These are phyloP conservation scores for Leccinum longicurvipes DNA, from an alignment of 768 basidiomycete genomes.

Conservation along the genomic window DNA sequence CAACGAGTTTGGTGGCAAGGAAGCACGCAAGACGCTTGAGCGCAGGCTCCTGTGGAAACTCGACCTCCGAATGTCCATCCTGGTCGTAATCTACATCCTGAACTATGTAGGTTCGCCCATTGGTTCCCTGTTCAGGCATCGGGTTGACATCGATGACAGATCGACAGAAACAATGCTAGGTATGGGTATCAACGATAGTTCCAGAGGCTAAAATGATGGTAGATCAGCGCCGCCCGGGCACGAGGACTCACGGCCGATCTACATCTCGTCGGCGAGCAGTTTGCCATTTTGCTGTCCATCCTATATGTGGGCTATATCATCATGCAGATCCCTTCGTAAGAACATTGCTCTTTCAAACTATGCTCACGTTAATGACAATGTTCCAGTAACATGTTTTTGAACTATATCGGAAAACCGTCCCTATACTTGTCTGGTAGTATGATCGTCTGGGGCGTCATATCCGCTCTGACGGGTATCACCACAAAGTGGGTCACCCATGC, in stretches of 20 bases:
- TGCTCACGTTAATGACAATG: slow-evolving; percentile 1
- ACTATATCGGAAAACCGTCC: slow-evolving; percentile 64
- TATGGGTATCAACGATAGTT: slow-evolving; percentile 27
- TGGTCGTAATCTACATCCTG: slow-evolving; percentile 40
- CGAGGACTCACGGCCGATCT: slow-evolving; percentile 67
- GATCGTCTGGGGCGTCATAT: slow-evolving; percentile 67
- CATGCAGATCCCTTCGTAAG: slow-evolving; percentile 41
- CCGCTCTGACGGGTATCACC: slow-evolving; percentile 41
- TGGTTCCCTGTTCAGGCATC: background rate
- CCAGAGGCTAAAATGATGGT: background rate
- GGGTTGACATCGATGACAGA: slow-evolving; percentile 30
- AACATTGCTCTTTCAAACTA: background rate
- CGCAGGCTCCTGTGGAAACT: slow-evolving; percentile 52
- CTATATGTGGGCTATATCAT: slow-evolving; percentile 57
- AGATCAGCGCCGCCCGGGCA: slow-evolving; percentile 60
- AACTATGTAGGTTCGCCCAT: slow-evolving; percentile 30
- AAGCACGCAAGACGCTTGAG: slow-evolving; percentile 47
- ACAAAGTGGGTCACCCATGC: slow-evolving; percentile 24
- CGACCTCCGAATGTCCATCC: slow-evolving; percentile 53
- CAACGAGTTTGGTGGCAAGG: slow-evolving; percentile 48
- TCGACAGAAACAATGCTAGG: slow-evolving; percentile 71
- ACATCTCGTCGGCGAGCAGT: slow-evolving; percentile 55
- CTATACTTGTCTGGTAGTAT: slow-evolving; percentile 64
- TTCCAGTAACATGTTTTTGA: slow-evolving; percentile 67
- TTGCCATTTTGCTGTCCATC: slow-evolving; percentile 64